Conservation (phyloP, 176 grass and related monocot genomes). For the Oryza coarctata region DNA sequence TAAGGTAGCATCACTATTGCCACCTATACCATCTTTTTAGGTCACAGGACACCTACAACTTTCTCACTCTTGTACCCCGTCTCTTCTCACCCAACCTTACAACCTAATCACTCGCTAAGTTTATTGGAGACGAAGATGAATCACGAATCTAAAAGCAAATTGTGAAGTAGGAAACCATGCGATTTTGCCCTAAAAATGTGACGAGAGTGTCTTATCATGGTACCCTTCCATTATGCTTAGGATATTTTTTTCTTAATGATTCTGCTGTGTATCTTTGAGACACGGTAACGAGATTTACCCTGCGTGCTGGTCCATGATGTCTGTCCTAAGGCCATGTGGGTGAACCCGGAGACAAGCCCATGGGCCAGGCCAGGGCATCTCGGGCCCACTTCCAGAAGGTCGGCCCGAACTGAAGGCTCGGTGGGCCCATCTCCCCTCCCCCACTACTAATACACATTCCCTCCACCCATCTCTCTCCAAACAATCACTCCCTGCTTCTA, state of each 20-base stretch:
- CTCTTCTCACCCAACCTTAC: too few species aligned
- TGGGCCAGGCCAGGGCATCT: slow-evolving; percentile 25
- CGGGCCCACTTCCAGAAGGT: not conserved
- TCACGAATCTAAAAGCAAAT: too few species aligned
- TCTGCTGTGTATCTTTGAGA: not conserved
- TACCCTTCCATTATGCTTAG: too few species aligned
- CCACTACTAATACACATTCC: slow-evolving; percentile 34
- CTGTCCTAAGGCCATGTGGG: not conserved
- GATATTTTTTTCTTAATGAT: not conserved
- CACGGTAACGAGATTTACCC: not conserved
- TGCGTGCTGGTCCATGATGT: not conserved
- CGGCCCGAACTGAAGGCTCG: not conserved
- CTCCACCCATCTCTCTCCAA: slow-evolving; percentile 23
- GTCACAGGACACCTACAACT: too few species aligned
- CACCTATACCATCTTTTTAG: too few species aligned
- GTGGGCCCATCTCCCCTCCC: not conserved
- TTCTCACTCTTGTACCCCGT: too few species aligned
- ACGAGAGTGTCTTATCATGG: too few species aligned
- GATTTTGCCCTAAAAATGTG: too few species aligned
- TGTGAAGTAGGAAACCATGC: too few species aligned
- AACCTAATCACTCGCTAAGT: too few species aligned
- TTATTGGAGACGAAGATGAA: too few species aligned
- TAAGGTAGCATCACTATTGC: too few species aligned
- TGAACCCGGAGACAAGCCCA: not conserved
- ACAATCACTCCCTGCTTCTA: slow-evolving; percentile 9